phyloP scores from a whole-genome alignment of 148 eudicot species.

The Camellia sinensis region DNA sequence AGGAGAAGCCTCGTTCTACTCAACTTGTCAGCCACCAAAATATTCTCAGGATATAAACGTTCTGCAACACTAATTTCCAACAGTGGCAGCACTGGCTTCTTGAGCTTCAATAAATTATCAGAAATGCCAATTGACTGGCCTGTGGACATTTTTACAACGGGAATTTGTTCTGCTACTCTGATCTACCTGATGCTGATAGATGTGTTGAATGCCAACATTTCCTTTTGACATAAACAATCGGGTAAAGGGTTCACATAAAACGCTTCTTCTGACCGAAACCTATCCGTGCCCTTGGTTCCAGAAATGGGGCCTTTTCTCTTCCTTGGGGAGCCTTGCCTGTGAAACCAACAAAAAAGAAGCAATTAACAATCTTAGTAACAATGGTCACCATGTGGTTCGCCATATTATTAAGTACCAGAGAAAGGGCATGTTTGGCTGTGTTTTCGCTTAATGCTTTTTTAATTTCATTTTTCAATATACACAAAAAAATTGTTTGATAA shows the following conservation, averaged over 20 bases:
- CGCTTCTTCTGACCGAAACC: slow-evolving; percentile 90
- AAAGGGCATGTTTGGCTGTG: neutral
- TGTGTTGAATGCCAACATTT: slow-evolving; percentile 17
- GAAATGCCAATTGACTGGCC: neutral
- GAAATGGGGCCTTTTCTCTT: slow-evolving; percentile 86
- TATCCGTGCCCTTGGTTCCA: slow-evolving; percentile 91
- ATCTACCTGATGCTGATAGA: slow-evolving; percentile 28
- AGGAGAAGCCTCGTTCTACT: neutral
- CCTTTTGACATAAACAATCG: slow-evolving; percentile 77
- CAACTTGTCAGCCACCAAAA: neutral
- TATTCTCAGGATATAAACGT: neutral
- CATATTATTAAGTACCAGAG: neutral
- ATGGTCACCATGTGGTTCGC: neutral
- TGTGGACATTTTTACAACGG: neutral
- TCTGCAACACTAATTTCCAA: neutral
- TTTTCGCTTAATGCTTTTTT: no score
- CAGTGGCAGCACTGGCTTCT: neutral
- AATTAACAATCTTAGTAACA: slow-evolving; percentile 1
- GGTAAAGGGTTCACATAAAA: slow-evolving; percentile 95
- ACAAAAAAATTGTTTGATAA: no score
- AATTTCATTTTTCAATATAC: no score
- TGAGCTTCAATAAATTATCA: slow-evolving; percentile 3
- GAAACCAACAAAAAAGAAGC: neutral
- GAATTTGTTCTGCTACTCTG: slow-evolving; percentile 2
- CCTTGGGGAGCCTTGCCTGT: slow-evolving; percentile 93